Base-by-base conservation (phyloP, 2,329 filamentous ascomycete genomes). In the Akanthomyces lecanii region DNA sequence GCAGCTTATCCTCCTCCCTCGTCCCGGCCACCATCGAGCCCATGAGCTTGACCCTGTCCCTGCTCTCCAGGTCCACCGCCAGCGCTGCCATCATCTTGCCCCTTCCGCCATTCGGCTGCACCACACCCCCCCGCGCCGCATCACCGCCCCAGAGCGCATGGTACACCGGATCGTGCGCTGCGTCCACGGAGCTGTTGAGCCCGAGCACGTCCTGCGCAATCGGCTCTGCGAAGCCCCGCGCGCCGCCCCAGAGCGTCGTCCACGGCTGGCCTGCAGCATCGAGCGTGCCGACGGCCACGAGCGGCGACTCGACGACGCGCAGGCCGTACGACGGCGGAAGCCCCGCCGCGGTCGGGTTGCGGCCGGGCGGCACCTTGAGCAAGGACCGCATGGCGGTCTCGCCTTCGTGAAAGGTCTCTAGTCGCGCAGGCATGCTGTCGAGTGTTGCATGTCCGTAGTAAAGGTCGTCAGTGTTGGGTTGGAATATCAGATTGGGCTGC, bases 231-330 rank as follows among this genome's bases (percentile, higher is more conserved):
- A 94, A 90, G 0, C 89, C 89, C 1, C 82, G 74, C 63, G 87
- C 79, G 18, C 91, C 91, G n/a, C 90, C 90, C 85, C 89, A 89
- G 8, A 96, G 66, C 0, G 89, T 89, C 18, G 88, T 89, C 91
- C 91, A 96, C 1, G 89, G 90, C 23, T 84, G 78, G 2, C 82
- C 23, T 85, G 70, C 2, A 21, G 76, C 73, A 69, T 95, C 91
- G 1, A 93, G 75, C 0, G 89, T 85, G 1, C 91, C 91, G 21
- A 96, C 75, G 0, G 90, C 90, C 16, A 95, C 78, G 8, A 95
- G 78, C 0, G 90, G 86, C 0, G 85, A 87, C 18, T 76, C 76
- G 57, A 82, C 79, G 3, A 92, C 79, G 65, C 90, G 82, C 65
- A 80, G 77, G 1, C 80, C 84, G 25, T 88, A 87, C 18, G 84